Conservation (phyloP, 768 basidiomycete genomes). For the Artomyces pyxidatus region DNA sequence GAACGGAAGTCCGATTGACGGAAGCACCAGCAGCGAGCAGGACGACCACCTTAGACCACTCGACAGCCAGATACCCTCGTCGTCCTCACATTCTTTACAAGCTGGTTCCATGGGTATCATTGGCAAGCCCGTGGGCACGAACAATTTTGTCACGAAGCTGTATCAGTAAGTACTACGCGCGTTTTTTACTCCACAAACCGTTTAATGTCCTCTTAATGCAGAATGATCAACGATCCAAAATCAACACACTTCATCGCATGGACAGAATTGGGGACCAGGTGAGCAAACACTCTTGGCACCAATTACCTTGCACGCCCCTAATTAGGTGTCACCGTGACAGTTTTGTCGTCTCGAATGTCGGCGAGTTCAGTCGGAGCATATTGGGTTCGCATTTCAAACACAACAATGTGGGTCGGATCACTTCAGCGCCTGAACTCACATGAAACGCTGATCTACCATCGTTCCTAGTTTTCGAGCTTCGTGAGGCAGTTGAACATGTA, state of each 20-base stretch:
- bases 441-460: background rate
- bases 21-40: conserved; percentile 27
- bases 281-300: background rate
- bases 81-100: conserved; percentile 12
- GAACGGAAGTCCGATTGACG: conserved; percentile 38
- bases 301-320: background rate
- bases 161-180: conserved; percentile 54
- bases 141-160: conserved; percentile 85
- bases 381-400: conserved; percentile 86
- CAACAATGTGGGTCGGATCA: conserved; percentile 56
- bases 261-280: conserved; percentile 74
- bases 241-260: conserved; percentile 74
- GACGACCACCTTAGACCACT: conserved; percentile 28
- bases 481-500: conserved; percentile 96
- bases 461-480: conserved; percentile 77
- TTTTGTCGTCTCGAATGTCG: conserved; percentile 80
- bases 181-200: conserved; percentile 5
- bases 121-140: conserved; percentile 58
- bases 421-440: conserved; percentile 2
- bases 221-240: conserved; percentile 83
- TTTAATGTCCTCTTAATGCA: conserved; percentile 19
- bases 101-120: conserved; percentile 42
- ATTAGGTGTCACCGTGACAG: conserved; percentile 23
- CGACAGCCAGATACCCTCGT: conserved; percentile 16
- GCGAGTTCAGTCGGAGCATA: conserved; percentile 79